These are phyloP conservation scores for Amylocystis lapponica DNA, from an alignment of 768 basidiomycete species.

Conservation along the genomic window DNA sequence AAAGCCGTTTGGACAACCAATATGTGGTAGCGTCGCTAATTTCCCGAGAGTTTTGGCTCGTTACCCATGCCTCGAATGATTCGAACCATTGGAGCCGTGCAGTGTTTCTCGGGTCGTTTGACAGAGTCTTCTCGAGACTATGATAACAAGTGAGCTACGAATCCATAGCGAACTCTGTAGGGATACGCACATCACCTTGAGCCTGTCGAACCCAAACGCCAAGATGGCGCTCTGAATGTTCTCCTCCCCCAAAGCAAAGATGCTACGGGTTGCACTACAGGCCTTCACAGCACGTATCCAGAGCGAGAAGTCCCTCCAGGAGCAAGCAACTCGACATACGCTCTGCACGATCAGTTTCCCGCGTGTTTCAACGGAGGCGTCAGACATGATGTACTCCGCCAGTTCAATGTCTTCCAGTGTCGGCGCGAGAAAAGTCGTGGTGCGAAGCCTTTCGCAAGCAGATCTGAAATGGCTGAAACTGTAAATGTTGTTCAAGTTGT, in stretches of 20 bases:
- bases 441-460: constrained; percentile 6
- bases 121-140: constrained; percentile 1
- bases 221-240: not conserved
- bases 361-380: no score
- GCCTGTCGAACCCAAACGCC: constrained; percentile 7
- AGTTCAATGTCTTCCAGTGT: constrained; percentile 3
- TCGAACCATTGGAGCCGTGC: not conserved
- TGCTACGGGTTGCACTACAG: constrained; percentile 4
- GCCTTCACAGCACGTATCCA: constrained; percentile 8
- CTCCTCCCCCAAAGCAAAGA: constrained; percentile 1
- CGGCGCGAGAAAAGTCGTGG: not conserved
- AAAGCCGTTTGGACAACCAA: not conserved
- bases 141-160: not conserved
- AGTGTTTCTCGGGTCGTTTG: constrained; percentile 1
- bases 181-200: constrained; percentile 3
- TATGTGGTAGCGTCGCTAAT: no score
- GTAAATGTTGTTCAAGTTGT: constrained; percentile 5
- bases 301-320: constrained; percentile 3
- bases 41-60: no score
- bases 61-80: not conserved
- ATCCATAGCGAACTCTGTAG: not conserved
- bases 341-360: no score
- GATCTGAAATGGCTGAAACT: not conserved
- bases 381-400: constrained; percentile 2
- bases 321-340: constrained; percentile 5